Percentiles rank a stretch among this genome's conserved stretches.
Evolutionary conservation across 331 rosid species (phyloP).

Genomic region (Pyrus hybrid): DNA sequence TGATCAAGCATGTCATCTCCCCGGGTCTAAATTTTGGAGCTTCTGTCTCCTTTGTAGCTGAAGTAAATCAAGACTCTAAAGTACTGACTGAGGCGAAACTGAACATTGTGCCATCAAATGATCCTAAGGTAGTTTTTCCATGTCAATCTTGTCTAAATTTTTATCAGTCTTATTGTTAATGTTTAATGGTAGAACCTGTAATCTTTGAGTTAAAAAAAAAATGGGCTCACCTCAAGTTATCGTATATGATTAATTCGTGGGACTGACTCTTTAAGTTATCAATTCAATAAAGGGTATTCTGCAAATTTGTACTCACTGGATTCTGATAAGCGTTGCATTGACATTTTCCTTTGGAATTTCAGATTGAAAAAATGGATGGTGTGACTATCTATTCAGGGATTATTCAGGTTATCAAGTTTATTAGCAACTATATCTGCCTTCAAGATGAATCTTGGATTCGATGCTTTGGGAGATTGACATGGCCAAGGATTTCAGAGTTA

Average conservation of each 20-base stretch:
- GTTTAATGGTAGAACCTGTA: not conserved
- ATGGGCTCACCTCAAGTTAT: not conserved
- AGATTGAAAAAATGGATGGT: slow-evolving; percentile 52
- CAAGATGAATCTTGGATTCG: slow-evolving; percentile 62
- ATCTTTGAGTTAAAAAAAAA: not conserved
- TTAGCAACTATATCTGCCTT: slow-evolving; percentile 49
- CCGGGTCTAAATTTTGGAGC: slow-evolving; percentile 45
- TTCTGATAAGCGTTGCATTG: not conserved
- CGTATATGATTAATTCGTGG: not conserved
- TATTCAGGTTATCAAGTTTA: slow-evolving; percentile 50
- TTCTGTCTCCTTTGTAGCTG: slow-evolving; percentile 49
- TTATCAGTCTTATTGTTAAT: not conserved
- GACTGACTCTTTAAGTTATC: not conserved
- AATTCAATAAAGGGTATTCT: not conserved
- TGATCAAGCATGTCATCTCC: slow-evolving; percentile 56
- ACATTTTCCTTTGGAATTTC: slow-evolving; percentile 23
- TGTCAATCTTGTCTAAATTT: slow-evolving; percentile 1
- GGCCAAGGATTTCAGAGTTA: slow-evolving; percentile 90
- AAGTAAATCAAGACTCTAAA: slow-evolving; percentile 33
- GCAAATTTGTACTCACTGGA: not conserved
- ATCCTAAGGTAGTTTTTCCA: slow-evolving; percentile 40
- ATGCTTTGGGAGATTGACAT: slow-evolving; percentile 75
- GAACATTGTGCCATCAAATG: slow-evolving; percentile 44
- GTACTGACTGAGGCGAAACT: slow-evolving; percentile 28
- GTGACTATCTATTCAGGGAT: slow-evolving; percentile 64